phyloP scores from a whole-genome alignment of 192 early-diverging fungal species.

The Podila horticola region DNA sequence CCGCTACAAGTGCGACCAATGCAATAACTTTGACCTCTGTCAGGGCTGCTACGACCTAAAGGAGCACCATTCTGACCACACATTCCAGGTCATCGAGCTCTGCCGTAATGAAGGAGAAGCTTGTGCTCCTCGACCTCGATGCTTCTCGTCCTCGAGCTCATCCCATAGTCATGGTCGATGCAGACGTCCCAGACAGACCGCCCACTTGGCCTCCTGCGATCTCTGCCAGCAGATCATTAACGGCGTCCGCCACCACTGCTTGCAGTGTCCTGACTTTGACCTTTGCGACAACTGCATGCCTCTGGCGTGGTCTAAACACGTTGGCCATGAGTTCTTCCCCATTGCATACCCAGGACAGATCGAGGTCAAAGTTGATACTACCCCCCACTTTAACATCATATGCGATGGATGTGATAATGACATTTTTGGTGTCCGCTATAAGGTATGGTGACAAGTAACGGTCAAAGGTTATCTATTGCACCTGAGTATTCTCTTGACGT shows the following conservation, averaged over 20 bases:
- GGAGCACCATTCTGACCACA: constrained; percentile 27
- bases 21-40: constrained; percentile 64
- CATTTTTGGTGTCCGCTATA: constrained; percentile 61
- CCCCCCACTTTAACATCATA: constrained; percentile 48
- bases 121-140: neutral
- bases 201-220: constrained; percentile 59
- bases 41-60: constrained; percentile 46
- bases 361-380: constrained; percentile 21
- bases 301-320: constrained; percentile 51
- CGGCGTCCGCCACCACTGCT: constrained; percentile 71
- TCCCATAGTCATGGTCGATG: neutral
- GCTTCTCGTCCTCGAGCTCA: neutral
- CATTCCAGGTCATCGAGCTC: constrained; percentile 42
- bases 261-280: constrained; percentile 63
- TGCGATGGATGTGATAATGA: constrained; percentile 58
- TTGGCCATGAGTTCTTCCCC: constrained; percentile 54
- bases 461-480: neutral
- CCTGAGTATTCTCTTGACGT: neutral
- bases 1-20: constrained; percentile 66
- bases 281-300: constrained; percentile 67
- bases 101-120: neutral
- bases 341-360: constrained; percentile 43
- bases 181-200: neutral
- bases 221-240: constrained; percentile 62
- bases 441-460: constrained; percentile 33